These are phyloP conservation scores for Escovopsis sp. DNA, from an alignment of 2,329 filamentous ascomycete species.

Conservation along the genomic window DNA sequence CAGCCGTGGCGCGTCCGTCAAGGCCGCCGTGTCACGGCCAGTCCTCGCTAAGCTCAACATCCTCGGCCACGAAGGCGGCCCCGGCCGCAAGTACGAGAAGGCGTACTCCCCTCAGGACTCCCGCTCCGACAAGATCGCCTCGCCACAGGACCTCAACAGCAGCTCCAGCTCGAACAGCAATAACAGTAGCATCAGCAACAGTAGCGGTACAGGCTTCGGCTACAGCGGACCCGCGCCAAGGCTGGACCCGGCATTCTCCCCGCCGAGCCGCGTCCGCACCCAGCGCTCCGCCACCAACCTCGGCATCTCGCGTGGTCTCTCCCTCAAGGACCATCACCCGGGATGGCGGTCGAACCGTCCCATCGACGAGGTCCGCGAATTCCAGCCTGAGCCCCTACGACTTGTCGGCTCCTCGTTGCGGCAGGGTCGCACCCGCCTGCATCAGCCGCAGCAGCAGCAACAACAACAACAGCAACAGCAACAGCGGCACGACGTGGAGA, in stretches of 20 bases:
- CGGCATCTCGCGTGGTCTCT: conserved; percentile 29
- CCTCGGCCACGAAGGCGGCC: conserved; percentile 29
- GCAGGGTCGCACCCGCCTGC: neutral
- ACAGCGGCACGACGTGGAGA: too few relatives aligned
- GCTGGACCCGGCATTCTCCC: too few relatives aligned
- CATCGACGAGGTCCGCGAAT: too few relatives aligned
- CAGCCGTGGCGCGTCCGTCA: conserved; percentile 43
- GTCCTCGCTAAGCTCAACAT: conserved; percentile 49
- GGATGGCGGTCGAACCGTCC: too few relatives aligned
- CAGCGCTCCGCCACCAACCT: conserved; percentile 18
- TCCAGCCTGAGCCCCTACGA: too few relatives aligned
- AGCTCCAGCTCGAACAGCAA: too few relatives aligned
- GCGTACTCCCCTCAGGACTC: conserved; percentile 29
- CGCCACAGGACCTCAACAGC: neutral
- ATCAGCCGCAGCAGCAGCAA: too few relatives aligned
- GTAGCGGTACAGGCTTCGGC: too few relatives aligned
- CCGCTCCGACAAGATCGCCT: conserved; percentile 7
- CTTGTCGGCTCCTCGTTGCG: conserved; percentile 14
- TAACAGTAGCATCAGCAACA: too few relatives aligned
- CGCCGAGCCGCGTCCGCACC: too few relatives aligned
- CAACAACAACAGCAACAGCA: too few relatives aligned
- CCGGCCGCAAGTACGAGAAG: conserved; percentile 40
- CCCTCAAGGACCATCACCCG: conserved; percentile 12
- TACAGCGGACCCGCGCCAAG: too few relatives aligned
- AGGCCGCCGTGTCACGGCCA: conserved; percentile 40